A percentile compares a stretch with the other conserved stretches of the same genome.
Evolutionary conservation across 2,329 filamentous ascomycete species (phyloP).

Genomic region (Lithohypha guttulata): DNA sequence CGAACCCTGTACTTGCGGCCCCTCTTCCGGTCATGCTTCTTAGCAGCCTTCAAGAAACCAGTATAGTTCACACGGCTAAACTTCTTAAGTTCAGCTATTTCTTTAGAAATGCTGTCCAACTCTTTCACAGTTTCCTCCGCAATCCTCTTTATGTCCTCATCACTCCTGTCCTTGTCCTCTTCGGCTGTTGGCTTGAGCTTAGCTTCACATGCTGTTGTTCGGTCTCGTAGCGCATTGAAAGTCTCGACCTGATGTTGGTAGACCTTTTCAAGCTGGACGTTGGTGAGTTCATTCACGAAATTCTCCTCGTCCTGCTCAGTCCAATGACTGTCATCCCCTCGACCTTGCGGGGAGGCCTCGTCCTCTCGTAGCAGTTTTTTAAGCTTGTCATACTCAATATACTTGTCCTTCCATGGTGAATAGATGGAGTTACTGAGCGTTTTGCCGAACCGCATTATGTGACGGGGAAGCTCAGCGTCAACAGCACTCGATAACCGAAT

Average conservation of each 20-base stretch:
- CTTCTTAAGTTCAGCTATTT: conserved; percentile 86
- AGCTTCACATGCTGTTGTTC: conserved; percentile 59
- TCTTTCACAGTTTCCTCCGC: conserved; percentile 65
- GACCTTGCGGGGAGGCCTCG: conserved; percentile 38
- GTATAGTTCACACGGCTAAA: conserved; percentile 97
- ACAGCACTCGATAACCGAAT: no score
- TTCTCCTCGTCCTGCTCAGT: conserved; percentile 86
- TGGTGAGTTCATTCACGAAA: conserved; percentile 92
- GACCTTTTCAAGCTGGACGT: conserved; percentile 90
- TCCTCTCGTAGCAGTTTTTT: conserved; percentile 81
- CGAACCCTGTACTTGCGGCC: conserved; percentile 78
- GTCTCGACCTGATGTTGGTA: conserved; percentile 75
- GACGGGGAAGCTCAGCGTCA: no score
- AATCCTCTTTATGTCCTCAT: conserved; percentile 37
- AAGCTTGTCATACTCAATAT: conserved; percentile 91
- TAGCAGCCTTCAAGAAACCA: conserved; percentile 92
- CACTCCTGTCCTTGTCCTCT: conserved; percentile 26
- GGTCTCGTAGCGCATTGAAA: conserved; percentile 70
- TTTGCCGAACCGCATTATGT: conserved; percentile 78
- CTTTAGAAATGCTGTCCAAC: conserved; percentile 77
- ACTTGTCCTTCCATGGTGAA: conserved; percentile 79
- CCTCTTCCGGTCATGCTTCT: conserved; percentile 95
- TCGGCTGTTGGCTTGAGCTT: conserved; percentile 46
- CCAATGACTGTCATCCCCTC: conserved; percentile 51
- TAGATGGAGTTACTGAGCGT: conserved; percentile 73